Conservation (phyloP, 345 rosid species). For the Eucalyptus victrix region DNA sequence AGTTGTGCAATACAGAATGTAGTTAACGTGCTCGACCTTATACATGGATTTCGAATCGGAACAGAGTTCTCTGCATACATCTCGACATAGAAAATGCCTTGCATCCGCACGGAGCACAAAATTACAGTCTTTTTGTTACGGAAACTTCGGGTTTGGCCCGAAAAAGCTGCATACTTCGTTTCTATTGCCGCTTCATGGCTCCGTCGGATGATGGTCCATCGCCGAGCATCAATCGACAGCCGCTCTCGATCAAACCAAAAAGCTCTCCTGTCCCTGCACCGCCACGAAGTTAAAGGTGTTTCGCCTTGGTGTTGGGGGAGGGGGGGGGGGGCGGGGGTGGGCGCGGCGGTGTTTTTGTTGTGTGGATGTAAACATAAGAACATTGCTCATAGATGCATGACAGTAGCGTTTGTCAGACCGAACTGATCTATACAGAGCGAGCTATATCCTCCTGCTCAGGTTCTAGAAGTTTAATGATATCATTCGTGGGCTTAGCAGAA, state of each 20-base stretch:
- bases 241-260: background rate
- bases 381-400: background rate
- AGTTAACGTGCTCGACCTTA: background rate
- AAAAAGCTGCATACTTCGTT: background rate
- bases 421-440: background rate
- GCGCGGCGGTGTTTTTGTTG: fast-evolving
- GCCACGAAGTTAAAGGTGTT: background rate
- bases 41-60: background rate
- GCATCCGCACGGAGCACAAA: background rate
- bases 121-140: background rate
- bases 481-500: background rate
- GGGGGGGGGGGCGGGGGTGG: too few relatives aligned
- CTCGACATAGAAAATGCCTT: background rate
- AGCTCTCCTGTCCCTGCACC: background rate
- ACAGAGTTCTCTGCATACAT: background rate
- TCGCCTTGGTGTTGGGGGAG: background rate
- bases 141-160: background rate
- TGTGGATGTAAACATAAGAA: background rate
- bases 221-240: background rate
- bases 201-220: background rate
- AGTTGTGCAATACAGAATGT: background rate
- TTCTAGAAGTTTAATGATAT: background rate
- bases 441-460: background rate
- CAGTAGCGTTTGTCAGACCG: background rate
- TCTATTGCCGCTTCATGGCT: background rate